Conservation (phyloP, 495 filamentous ascomycete species). For the Penicillium soppii region DNA sequence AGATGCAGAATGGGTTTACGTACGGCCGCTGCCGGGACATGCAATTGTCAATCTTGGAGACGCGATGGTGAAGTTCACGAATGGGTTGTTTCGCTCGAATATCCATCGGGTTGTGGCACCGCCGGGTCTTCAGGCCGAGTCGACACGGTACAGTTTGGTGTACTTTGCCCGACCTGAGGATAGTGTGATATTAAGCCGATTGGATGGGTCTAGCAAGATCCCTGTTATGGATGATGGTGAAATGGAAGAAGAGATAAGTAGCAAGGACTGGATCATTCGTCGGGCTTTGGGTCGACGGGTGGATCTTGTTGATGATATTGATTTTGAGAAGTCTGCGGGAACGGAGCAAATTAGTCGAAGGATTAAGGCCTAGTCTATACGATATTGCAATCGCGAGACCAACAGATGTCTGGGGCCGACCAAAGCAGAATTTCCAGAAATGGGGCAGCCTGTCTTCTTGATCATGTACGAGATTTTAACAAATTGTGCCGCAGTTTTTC, state of each 20-base stretch:
- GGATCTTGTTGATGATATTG: slow-evolving; percentile 29
- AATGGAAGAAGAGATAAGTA: slow-evolving; percentile 40
- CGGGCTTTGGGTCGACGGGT: slow-evolving; percentile 40
- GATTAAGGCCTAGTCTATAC: slow-evolving; percentile 26
- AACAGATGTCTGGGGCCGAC: too few relatives aligned
- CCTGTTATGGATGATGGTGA: slow-evolving; percentile 33
- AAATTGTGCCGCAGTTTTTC: too few relatives aligned
- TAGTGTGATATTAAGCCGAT: slow-evolving; percentile 47
- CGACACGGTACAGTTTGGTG: slow-evolving; percentile 57
- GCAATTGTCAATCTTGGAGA: slow-evolving; percentile 67
- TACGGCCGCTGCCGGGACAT: slow-evolving; percentile 56
- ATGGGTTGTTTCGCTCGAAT: slow-evolving; percentile 58
- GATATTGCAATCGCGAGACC: too few relatives aligned
- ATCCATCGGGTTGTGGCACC: slow-evolving; percentile 62
- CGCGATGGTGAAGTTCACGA: slow-evolving; percentile 62
- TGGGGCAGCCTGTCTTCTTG: too few relatives aligned
- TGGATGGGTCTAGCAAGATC: slow-evolving; percentile 36
- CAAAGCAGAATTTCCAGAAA: too few relatives aligned
- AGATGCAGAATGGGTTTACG: slow-evolving; percentile 56
- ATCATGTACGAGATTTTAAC: too few relatives aligned
- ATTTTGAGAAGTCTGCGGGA: slow-evolving; percentile 37
- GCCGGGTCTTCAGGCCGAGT: slow-evolving; percentile 52
- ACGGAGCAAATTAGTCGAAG: slow-evolving; percentile 42
- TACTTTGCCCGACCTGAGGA: slow-evolving; percentile 64
- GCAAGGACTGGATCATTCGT: slow-evolving; percentile 50